Base-by-base conservation (phyloP, 331 rosid genomes). In the Pyracantha coccinea region DNA sequence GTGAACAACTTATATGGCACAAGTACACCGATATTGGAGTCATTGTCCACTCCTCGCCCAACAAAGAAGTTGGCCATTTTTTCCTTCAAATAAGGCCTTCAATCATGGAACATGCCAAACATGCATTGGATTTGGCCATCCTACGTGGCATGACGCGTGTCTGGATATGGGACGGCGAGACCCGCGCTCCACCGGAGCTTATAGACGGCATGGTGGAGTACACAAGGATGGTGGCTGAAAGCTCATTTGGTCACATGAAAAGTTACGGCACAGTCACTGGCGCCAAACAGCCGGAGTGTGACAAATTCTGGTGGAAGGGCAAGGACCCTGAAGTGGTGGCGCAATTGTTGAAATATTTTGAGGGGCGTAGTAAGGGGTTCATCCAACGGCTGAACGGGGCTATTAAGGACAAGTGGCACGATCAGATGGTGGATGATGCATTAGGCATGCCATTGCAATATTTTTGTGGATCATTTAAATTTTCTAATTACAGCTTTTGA, bases 331-430 rank as follows among this genome's bases (percentile, higher is more conserved):
- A 3, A 25, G 76, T 32, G 16, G 84, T 93, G 64, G 90, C 81
- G 4, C 21, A 31, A 52, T 72, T 75, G 47, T 80, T 90, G 85
- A 66, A 38, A 28, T 61, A 71, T 68, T 88, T 75, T 50, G 91
- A 84, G 21, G 66, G 23, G 16, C 4, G 24, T 8, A 63, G 50
- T 3, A 64, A 74, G 41, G 95, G 96, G 7, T 89, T 93, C 84
- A 83, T 93, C 90, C 86, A 29, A 87, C 90, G 90, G 83, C 19
- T 89, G 85, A 90, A 86, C 71, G 78, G 71, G 71, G 88, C 76
- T 4, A 8, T 90, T 85, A 83, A 21, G 32, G 79, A 84, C 55
- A 78, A 86, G 79, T 92, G 94, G 90, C 81, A 80, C 6, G 85
- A 86, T 79, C 60, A 7, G 45, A 63, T 78, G 66, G 84, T 80